phyloP scores from a whole-genome alignment of 768 basidiomycete species.

The Paxillus rubicundulus region DNA sequence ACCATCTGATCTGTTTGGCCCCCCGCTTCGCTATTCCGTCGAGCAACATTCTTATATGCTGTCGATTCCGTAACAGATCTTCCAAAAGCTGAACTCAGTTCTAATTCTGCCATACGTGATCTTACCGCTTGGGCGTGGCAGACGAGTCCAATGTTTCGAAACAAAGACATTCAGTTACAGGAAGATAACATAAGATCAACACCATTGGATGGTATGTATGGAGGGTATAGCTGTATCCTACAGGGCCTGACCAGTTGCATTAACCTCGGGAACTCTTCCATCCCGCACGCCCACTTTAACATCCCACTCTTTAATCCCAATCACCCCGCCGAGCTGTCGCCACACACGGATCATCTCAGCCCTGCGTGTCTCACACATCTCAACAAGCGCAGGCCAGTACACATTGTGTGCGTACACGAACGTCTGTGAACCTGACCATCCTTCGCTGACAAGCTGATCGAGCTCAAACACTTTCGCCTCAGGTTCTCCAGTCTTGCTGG shows the following conservation, averaged over 20 bases:
- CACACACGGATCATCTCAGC: slow-evolving; percentile 56
- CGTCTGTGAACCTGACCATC: slow-evolving; percentile 65
- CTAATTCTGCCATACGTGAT: too few relatives aligned
- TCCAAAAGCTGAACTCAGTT: too few relatives aligned
- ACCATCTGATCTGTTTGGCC: slow-evolving; percentile 14
- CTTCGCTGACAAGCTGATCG: slow-evolving; percentile 65
- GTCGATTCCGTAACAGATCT: too few relatives aligned
- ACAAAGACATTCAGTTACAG: too few relatives aligned
- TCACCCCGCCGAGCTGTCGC: slow-evolving; percentile 60
- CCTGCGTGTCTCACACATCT: slow-evolving; percentile 50
- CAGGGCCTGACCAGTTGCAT: slow-evolving; percentile 6
- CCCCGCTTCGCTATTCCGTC: neutral
- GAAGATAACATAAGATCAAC: too few relatives aligned
- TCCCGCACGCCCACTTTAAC: slow-evolving; percentile 47
- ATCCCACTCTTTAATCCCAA: slow-evolving; percentile 80
- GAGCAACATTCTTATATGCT: neutral
- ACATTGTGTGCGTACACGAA: slow-evolving; percentile 73
- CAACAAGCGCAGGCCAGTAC: slow-evolving; percentile 70
- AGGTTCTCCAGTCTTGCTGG: slow-evolving; percentile 43
- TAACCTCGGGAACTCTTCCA: neutral
- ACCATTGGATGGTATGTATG: neutral
- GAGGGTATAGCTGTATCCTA: neutral
- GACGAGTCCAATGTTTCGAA: neutral
- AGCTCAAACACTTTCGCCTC: slow-evolving; percentile 50
- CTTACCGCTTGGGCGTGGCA: too few relatives aligned